These are phyloP conservation scores for Ogataea haglerorum DNA, from an alignment of 805 yeast species.

Conservation along the genomic window DNA sequence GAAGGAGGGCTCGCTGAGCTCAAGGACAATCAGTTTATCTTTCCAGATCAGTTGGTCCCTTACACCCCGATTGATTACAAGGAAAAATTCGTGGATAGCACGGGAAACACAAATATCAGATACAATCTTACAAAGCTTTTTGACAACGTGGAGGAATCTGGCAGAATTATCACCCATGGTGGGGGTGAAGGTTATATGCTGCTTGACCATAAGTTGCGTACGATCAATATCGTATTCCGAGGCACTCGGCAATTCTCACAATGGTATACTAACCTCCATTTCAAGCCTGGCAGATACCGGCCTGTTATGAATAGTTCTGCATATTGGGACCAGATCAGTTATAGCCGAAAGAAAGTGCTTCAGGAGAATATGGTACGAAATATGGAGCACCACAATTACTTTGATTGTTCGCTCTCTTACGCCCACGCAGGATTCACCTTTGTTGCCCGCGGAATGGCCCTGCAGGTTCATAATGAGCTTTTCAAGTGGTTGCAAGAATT, in stretches of 20 bases:
- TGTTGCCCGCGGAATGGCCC: slow-evolving; percentile 11
- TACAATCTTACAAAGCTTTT: slow-evolving; percentile 15
- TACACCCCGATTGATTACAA: slow-evolving; percentile 10
- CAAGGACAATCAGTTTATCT: slow-evolving; percentile 9
- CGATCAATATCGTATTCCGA: slow-evolving; percentile 16
- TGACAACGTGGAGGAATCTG: slow-evolving; percentile 5
- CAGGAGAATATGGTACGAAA: slow-evolving; percentile 1
- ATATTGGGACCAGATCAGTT: slow-evolving; percentile 10
- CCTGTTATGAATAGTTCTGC: slow-evolving; percentile 6
- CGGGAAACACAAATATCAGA: slow-evolving; percentile 2
- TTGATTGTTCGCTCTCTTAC: slow-evolving; percentile 9
- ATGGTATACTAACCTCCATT: slow-evolving; percentile 22
- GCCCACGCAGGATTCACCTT: slow-evolving; percentile 19
- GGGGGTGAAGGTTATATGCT: slow-evolving; percentile 24
- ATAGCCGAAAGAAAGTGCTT: slow-evolving; percentile 1
- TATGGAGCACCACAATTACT: slow-evolving; percentile 4
- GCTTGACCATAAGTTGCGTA: slow-evolving; percentile 14
- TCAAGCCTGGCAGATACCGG: slow-evolving; percentile 11
- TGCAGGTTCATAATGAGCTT: slow-evolving; percentile 13
- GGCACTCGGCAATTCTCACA: slow-evolving; percentile 18
- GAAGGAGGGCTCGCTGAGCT: slow-evolving; percentile 6
- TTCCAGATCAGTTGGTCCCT: slow-evolving; percentile 11
- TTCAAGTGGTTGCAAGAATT: slow-evolving; percentile 11
- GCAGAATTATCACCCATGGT: slow-evolving; percentile 13
- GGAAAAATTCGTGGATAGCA: slow-evolving; percentile 3